Evolutionary conservation across 108 stramenopile species (phyloP), one percentile per base, ranked within the genome.

Genomic region (Phaeodactylum tricornutum): DNA sequence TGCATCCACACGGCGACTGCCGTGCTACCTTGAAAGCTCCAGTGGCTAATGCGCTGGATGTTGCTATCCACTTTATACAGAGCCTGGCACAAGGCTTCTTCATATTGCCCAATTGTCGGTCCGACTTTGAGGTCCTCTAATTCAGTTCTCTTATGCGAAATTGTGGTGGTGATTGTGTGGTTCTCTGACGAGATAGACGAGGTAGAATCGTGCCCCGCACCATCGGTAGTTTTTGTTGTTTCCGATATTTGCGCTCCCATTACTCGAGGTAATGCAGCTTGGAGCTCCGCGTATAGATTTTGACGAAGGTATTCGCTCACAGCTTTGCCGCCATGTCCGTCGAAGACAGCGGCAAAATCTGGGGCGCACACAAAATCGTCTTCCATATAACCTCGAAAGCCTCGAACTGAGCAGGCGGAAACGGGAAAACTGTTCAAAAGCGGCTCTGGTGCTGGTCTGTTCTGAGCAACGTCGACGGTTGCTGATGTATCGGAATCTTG

Each of bases 241-340:
- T 34, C 33, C 8, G 8, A 11, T 34, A 8, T 8, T 34, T 34
- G 11, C 33, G 9, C 42, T 30, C 26, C 19, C 29, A 8, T 26
- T 1, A 57, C 6, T 25, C 19, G 19, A 9, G 50, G 75, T 38
- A 69, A 53, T 23, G 62, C 55, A 6, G 72, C 72, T 60, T 81
- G 78, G 1, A 80, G 52, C 37, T 72, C 67, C 4, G 72, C 84
- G 38, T 77, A 79, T 11, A 96, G 44, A 58, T 94, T 88, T 50
- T 89, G 72, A 22, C 75, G 43, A 19, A 88, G 57, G 54, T 87
- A 96, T 1, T 62, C 61, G 19, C 84, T 79, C 1, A 96, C 93
- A 14, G 82, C 74, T 26, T 37, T 50, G 8, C 93, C 92, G 27
- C 97, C 97, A 57, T 98, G 97, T 2, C 97, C 97, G 58, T 98